Percentiles rank a stretch among this genome's conserved stretches.
These are phyloP conservation scores for Pseudopyrenochaeta lycopersici DNA, from an alignment of 2,329 filamentous ascomycete species.

Conservation along the genomic window DNA sequence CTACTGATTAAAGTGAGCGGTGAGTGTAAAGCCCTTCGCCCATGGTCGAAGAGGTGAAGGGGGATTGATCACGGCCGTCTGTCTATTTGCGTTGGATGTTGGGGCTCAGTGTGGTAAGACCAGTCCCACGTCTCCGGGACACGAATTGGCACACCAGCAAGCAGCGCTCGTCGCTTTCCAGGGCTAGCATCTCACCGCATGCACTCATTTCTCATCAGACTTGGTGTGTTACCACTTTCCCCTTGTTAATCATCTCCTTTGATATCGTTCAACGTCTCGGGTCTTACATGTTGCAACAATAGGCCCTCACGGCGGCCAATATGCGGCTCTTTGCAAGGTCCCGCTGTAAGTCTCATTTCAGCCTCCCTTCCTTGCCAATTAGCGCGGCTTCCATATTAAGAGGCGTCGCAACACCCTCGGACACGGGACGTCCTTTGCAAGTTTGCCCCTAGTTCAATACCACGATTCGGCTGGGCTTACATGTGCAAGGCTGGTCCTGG, in stretches of 20 bases:
- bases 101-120: neutral
- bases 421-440: conserved; percentile 16
- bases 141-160: neutral
- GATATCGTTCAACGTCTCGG: neutral
- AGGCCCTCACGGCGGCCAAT: conserved; percentile 13
- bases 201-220: neutral
- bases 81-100: neutral
- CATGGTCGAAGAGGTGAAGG: no score
- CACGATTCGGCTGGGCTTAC: neutral
- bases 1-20: neutral
- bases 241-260: neutral
- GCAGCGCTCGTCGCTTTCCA: neutral
- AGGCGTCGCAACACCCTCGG: conserved; percentile 20
- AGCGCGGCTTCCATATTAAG: conserved; percentile 22
- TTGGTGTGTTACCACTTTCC: neutral
- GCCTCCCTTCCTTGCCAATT: conserved; percentile 21
- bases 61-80: no score
- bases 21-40: neutral
- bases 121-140: neutral
- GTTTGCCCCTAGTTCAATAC: conserved; percentile 6
- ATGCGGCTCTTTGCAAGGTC: conserved; percentile 31
- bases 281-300: neutral
- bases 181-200: neutral
- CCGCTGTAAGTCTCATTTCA: conserved; percentile 26
- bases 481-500: conserved; percentile 14